Evolutionary conservation across 1,284 basidiomycete genomes (phyloP).

Genomic region (Inonotus obliquus): DNA sequence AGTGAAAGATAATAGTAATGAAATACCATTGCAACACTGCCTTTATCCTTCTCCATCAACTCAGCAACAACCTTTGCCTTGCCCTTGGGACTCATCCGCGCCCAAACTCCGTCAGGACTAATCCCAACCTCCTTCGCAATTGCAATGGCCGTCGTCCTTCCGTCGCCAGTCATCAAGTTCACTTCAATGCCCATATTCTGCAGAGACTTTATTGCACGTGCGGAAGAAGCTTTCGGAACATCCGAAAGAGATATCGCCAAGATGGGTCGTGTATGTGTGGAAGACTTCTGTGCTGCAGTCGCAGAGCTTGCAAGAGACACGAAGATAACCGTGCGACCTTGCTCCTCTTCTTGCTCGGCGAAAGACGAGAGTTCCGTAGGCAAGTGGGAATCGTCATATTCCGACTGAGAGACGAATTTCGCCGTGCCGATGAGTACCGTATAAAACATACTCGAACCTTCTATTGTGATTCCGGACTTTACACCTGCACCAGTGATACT

Average conservation of each 20-base stretch:
- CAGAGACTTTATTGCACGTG: constrained; percentile 75
- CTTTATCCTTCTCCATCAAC: constrained; percentile 63
- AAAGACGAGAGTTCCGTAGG: constrained; percentile 60
- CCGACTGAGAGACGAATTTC: constrained; percentile 57
- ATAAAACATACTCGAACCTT: constrained; percentile 35
- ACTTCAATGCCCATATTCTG: constrained; percentile 87
- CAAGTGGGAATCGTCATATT: constrained; percentile 37
- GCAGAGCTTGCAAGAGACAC: constrained; percentile 52
- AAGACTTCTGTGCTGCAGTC: constrained; percentile 23
- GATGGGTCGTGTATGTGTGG: constrained; percentile 30
- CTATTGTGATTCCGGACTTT: constrained; percentile 56
- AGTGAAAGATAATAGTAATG: background rate
- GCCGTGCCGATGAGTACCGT: constrained; percentile 74
- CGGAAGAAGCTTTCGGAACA: constrained; percentile 77
- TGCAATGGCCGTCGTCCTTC: constrained; percentile 75
- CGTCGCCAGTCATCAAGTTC: constrained; percentile 89
- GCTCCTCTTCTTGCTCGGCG: constrained; percentile 58
- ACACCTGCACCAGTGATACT: constrained; percentile 89
- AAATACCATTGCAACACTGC: constrained; percentile 85
- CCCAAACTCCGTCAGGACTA: constrained; percentile 73
- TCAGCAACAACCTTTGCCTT: constrained; percentile 82
- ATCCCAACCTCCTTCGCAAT: constrained; percentile 88
- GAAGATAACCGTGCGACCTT: constrained; percentile 83
- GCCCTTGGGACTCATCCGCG: constrained; percentile 88
- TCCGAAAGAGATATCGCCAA: constrained; percentile 73